Conservation (phyloP, 768 basidiomycete species). For the Phaeolepiota aurea region DNA sequence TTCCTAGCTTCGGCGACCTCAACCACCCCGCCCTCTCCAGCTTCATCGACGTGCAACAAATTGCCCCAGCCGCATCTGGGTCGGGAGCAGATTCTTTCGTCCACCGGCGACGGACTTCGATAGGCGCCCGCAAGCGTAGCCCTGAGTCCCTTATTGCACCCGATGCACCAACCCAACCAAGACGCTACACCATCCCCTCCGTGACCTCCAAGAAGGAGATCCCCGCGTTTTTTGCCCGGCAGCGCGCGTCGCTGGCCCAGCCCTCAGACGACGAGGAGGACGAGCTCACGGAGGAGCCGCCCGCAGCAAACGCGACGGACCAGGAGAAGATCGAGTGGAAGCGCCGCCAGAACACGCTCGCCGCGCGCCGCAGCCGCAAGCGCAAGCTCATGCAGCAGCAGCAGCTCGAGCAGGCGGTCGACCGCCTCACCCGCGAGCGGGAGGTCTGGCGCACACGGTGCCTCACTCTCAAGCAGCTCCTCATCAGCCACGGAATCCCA, state of each 20-base stretch:
- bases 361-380: conserved; percentile 72
- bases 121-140: conserved; percentile 40
- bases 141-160: conserved; percentile 58
- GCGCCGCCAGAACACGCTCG: conserved; percentile 78
- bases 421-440: conserved; percentile 44
- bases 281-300: conserved; percentile 31
- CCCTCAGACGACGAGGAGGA: conserved; percentile 49
- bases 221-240: conserved; percentile 57
- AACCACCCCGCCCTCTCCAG: not conserved
- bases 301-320: conserved; percentile 32
- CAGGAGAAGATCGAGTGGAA: conserved; percentile 70
- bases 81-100: not conserved
- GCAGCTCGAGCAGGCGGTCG: conserved; percentile 50
- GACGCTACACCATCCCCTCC: conserved; percentile 68
- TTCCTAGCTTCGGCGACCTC: not conserved
- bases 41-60: not conserved
- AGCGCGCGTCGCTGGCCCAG: conserved; percentile 37
- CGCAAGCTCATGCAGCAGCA: conserved; percentile 66
- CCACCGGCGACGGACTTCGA: conserved; percentile 2
- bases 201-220: conserved; percentile 73
- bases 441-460: conserved; percentile 59
- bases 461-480: conserved; percentile 37
- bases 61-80: not conserved
- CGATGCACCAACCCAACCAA: conserved; percentile 73
- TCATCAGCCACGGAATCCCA: conserved; percentile 48